Conservation (phyloP, 768 basidiomycete genomes). For the Pulveroboletus sp. region DNA sequence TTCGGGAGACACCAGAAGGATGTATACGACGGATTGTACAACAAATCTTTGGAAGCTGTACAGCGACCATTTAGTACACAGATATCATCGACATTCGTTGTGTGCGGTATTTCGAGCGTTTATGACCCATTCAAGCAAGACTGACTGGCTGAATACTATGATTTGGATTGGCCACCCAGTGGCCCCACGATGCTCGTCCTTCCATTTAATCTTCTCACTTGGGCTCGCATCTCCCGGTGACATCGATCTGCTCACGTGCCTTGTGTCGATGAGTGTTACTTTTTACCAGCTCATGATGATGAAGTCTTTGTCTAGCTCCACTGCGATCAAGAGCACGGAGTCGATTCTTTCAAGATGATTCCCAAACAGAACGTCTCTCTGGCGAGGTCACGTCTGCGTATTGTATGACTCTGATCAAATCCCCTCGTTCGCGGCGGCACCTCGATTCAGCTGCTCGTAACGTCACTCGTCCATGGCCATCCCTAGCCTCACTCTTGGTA, state of each 20-base stretch:
- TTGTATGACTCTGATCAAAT: neutral
- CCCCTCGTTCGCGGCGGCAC: slow-evolving; percentile 3
- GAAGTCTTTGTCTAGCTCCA: neutral
- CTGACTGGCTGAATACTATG: neutral
- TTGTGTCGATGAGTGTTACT: neutral
- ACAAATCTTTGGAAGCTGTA: neutral
- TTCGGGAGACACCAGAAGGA: too few species aligned
- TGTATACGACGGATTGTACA: neutral
- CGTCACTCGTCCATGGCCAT: neutral
- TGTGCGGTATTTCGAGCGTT: neutral
- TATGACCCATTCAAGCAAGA: neutral
- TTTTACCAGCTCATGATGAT: neutral
- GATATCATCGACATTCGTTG: neutral
- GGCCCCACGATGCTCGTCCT: too few species aligned
- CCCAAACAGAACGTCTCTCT: neutral
- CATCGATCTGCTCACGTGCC: neutral
- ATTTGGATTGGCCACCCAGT: too few species aligned
- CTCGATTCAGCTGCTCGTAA: neutral
- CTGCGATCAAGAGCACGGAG: neutral
- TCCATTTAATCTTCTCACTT: neutral
- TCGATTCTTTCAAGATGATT: neutral
- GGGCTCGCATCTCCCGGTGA: neutral
- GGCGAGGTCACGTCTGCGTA: neutral
- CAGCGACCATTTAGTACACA: neutral
- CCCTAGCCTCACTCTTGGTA: neutral